Percentiles rank a stretch among this genome's conserved stretches.
Conservation (phyloP, 2,329 filamentous ascomycete species). For the Aspergillus sp. region DNA sequence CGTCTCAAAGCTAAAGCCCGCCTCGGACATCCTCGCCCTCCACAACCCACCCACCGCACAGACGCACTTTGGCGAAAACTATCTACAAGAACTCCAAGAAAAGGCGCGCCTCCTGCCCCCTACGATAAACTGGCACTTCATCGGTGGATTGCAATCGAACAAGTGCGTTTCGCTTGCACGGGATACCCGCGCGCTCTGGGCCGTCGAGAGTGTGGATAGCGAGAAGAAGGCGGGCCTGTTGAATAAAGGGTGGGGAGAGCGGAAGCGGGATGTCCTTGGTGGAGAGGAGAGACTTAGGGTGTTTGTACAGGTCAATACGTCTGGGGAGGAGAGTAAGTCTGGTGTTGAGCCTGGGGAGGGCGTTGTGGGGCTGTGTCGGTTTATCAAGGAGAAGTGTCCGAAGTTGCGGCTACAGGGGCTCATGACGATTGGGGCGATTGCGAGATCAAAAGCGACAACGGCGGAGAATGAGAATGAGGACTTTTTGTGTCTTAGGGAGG, state of each 20-base stretch:
- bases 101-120: slow-evolving; percentile 80
- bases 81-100: slow-evolving; percentile 84
- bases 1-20: slow-evolving; percentile 95
- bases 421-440: slow-evolving; percentile 98
- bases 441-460: slow-evolving; percentile 74
- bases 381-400: slow-evolving; percentile 72
- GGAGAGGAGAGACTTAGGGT: slow-evolving; percentile 62
- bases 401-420: slow-evolving; percentile 76
- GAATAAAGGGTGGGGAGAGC: slow-evolving; percentile 72
- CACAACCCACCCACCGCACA: slow-evolving; percentile 66
- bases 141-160: slow-evolving; percentile 89
- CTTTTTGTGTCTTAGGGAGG: slow-evolving; percentile 71
- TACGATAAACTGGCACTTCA: slow-evolving; percentile 90
- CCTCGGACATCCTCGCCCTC: slow-evolving; percentile 84
- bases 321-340: slow-evolving; percentile 82
- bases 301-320: slow-evolving; percentile 95
- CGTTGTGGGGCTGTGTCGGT: slow-evolving; percentile 68
- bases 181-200: slow-evolving; percentile 85
- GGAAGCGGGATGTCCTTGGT: slow-evolving; percentile 40
- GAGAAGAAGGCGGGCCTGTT: slow-evolving; percentile 84
- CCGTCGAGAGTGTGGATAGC: slow-evolving; percentile 87
- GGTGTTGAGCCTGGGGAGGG: slow-evolving; percentile 69
- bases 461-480: slow-evolving; percentile 88
- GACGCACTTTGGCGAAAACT: slow-evolving; percentile 94
- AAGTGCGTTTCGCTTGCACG: slow-evolving; percentile 86